A percentile compares a stretch with the other conserved stretches of the same genome.
Evolutionary conservation across 2,329 filamentous ascomycete genomes (phyloP).

Genomic region (Leptodontidium sp.): DNA sequence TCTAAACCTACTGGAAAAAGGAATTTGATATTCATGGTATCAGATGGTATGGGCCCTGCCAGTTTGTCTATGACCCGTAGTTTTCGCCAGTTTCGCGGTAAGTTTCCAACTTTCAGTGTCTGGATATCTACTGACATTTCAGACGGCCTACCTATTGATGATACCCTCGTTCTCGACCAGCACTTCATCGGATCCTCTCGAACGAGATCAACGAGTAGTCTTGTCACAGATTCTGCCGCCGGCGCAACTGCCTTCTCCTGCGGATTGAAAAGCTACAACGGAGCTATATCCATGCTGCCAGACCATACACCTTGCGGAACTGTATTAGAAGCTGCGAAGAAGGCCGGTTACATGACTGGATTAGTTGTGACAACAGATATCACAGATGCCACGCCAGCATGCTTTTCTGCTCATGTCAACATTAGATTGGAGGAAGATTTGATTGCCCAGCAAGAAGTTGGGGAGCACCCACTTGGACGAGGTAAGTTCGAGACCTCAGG

Average conservation of each 20-base stretch:
- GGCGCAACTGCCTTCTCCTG: slow-evolving; percentile 97
- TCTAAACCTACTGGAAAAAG: slow-evolving; percentile 69
- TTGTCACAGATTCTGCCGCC: slow-evolving; percentile 96
- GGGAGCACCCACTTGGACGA: slow-evolving; percentile 84
- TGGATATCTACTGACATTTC: slow-evolving; percentile 8
- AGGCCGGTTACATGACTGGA: slow-evolving; percentile 89
- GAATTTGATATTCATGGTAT: slow-evolving; percentile 99
- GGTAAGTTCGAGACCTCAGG: slow-evolving; percentile 21
- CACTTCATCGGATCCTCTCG: slow-evolving; percentile 91
- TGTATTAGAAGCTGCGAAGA: slow-evolving; percentile 90
- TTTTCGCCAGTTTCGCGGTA: slow-evolving; percentile 78
- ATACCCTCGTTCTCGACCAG: slow-evolving; percentile 82
- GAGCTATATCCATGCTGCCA: slow-evolving; percentile 89
- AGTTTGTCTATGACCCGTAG: slow-evolving; percentile 86
- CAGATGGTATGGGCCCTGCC: slow-evolving; percentile 96
- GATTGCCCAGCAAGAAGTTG: slow-evolving; percentile 92
- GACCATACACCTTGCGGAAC: slow-evolving; percentile 89
- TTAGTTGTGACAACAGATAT: slow-evolving; percentile 94
- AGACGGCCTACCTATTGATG: slow-evolving; percentile 74
- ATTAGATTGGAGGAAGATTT: slow-evolving; percentile 82
- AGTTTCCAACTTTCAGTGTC: neutral
- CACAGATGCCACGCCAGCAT: slow-evolving; percentile 95
- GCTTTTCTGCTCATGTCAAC: slow-evolving; percentile 90
- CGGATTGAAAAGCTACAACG: slow-evolving; percentile 93
- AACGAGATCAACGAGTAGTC: slow-evolving; percentile 81